Evolutionary conservation across 2,329 filamentous ascomycete species (phyloP), one percentile per base, ranked within the genome.

Genomic region (Colletotrichum zoysiae): DNA sequence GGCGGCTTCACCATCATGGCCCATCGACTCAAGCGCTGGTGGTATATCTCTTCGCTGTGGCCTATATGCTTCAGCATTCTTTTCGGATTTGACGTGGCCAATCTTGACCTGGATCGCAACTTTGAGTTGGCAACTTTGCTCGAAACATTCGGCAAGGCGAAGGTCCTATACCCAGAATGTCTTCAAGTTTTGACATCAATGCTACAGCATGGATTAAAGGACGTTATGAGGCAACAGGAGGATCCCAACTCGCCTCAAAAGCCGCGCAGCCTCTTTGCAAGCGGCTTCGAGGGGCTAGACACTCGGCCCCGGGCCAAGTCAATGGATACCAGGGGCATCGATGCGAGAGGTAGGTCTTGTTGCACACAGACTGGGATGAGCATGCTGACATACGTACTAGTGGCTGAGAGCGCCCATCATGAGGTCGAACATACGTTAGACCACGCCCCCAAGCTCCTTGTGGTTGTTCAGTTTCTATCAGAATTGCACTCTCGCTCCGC

Each of bases 1-100:
- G 94, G 94, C 40, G 97, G 97, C 1, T 98, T 98, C 79, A 87
- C 87, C 44, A 92, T 98, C 73, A 92, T 98, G 89, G 92, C 92
- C 48, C 89, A 93, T 76, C 89, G 94, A 42, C 83, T 99, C 5
- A 94, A 92, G 78, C 87, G 91, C 76, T 98, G 95, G 90, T 99
- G 96, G 95, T 91, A 93, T 77, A 88, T 95, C 20, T 89, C 95
- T 2, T 89, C 90, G 0, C 82, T 98, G 35, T 98, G 96, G 96
- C 91, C 92, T 0, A 91, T 96, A 55, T 95, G 93, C 78, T 93
- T 99, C 81, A 91, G 93, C 65, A 92, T 98, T 30, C 82, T 99
- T 2, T 97, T 99, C 78, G 95, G 93, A 0, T 87, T 90, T 53
- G 95, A 98, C 77, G 89, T 97, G 57, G 91, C 90, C 2, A 89